Percentiles rank a stretch among this genome's conserved stretches.
These are phyloP conservation scores for Cutaneotrichosporon sp. DNA, from an alignment of 1,284 basidiomycete species.

Conservation along the genomic window DNA sequence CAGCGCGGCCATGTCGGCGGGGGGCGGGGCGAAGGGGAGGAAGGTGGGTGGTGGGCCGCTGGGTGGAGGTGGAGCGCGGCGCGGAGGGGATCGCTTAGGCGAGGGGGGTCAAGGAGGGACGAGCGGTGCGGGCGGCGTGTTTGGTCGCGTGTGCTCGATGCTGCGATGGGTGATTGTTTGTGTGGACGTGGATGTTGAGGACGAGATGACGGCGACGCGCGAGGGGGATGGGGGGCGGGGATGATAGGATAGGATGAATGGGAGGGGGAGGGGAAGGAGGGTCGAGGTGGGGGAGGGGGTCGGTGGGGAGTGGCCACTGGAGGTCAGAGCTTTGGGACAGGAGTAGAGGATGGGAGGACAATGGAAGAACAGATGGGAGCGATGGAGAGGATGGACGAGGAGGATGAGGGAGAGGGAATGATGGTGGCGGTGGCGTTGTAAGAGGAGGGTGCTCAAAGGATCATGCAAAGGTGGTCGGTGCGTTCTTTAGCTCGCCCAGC, in stretches of 20 bases:
- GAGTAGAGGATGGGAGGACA: background rate
- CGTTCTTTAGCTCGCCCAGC: no score
- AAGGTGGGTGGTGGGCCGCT: background rate
- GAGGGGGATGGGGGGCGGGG: background rate
- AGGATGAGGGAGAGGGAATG: background rate
- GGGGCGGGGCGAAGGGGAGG: background rate
- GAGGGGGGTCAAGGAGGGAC: background rate
- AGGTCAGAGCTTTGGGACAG: background rate
- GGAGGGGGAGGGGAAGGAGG: background rate
- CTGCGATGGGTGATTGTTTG: background rate
- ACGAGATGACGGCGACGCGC: background rate
- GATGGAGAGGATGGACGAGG: background rate
- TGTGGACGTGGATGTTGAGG: background rate
- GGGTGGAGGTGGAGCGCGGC: background rate
- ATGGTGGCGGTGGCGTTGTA: background rate
- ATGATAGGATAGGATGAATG: no score
- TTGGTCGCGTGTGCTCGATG: background rate
- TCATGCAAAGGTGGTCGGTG: background rate
- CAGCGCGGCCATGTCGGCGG: constrained; percentile 19
- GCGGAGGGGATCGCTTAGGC: background rate
- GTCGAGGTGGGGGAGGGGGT: background rate
- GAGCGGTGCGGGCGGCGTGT: background rate
- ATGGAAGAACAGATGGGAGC: background rate
- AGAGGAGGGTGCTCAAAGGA: background rate
- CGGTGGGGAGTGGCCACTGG: background rate